A percentile compares a stretch with the other conserved stretches of the same genome.
Conservation (phyloP, 495 filamentous ascomycete genomes). For the Xylaria longipes region DNA sequence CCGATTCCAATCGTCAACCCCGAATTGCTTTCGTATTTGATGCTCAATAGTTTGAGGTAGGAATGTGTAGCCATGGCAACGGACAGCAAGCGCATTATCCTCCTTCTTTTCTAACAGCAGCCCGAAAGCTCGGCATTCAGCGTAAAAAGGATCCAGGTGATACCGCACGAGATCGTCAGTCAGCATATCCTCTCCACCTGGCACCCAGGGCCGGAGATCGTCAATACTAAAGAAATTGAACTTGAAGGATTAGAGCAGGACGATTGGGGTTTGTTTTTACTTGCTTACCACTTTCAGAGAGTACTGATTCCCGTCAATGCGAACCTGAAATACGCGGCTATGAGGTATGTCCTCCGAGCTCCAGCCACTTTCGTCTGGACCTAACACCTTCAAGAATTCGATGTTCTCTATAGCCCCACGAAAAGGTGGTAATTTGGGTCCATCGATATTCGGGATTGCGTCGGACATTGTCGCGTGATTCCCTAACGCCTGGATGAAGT, state of each 20-base stretch:
- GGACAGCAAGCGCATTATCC: neutral
- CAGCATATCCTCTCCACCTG: neutral
- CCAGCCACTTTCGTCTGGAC: neutral
- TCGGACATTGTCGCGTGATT: neutral
- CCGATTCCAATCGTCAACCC: neutral
- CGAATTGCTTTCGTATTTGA: neutral
- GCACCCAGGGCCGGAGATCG: neutral
- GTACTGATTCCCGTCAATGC: neutral
- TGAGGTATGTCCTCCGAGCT: neutral
- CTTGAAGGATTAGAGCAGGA: neutral
- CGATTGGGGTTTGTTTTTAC: neutral
- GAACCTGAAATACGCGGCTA: neutral
- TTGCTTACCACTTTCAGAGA: neutral
- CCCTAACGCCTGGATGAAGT: neutral
- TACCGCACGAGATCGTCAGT: neutral
- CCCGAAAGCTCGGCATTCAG: neutral
- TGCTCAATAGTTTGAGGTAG: neutral
- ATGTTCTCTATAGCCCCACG: neutral
- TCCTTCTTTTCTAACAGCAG: neutral
- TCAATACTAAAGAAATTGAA: neutral
- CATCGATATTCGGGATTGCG: neutral
- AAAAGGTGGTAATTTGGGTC: neutral
- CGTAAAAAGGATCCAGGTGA: constrained; percentile 1
- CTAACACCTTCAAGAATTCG: neutral
- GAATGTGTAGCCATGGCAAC: neutral